These are phyloP conservation scores for Teratosphaeria nubilosa DNA, from an alignment of 2,329 filamentous ascomycete genomes.

Conservation along the genomic window DNA sequence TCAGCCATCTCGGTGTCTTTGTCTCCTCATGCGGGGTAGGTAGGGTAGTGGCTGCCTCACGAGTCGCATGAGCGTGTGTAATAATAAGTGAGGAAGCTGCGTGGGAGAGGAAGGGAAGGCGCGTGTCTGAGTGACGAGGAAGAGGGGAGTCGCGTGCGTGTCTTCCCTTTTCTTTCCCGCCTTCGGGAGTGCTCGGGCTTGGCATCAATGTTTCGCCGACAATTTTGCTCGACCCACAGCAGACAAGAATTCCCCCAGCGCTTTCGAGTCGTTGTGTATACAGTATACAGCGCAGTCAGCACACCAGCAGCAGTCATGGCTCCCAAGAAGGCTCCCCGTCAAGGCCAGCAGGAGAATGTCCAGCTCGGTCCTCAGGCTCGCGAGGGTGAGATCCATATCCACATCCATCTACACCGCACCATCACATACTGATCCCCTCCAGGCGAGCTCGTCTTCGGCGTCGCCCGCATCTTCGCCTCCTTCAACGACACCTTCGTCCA, in stretches of 20 bases:
- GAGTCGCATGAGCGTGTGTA: not conserved
- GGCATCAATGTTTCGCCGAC: constrained; percentile 4
- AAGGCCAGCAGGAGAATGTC: constrained; percentile 88
- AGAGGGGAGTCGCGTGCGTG: not conserved
- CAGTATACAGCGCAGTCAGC: constrained; percentile 4
- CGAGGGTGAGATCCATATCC: constrained; percentile 54
- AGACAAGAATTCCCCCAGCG: not conserved
- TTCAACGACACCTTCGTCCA: constrained; percentile 63
- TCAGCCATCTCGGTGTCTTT: constrained; percentile 44
- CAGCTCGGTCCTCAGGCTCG: constrained; percentile 92
- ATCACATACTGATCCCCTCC: constrained; percentile 10
- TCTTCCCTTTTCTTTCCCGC: not conserved
- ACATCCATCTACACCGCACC: constrained; percentile 3
- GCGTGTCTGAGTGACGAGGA: not conserved
- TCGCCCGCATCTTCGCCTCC: constrained; percentile 95
- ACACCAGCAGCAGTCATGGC: constrained; percentile 59
- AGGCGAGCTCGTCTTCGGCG: constrained; percentile 97
- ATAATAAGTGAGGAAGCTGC: not conserved
- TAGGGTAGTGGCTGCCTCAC: not conserved
- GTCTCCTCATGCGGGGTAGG: not conserved
- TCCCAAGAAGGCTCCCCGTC: constrained; percentile 80
- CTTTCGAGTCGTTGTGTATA: not conserved
- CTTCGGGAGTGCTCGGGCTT: constrained; percentile 1
- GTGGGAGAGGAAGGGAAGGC: constrained; percentile 1
- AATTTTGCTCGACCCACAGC: not conserved